Conservation (phyloP, 768 basidiomycete genomes). For the Rhodotorula sphaerocarpa region DNA sequence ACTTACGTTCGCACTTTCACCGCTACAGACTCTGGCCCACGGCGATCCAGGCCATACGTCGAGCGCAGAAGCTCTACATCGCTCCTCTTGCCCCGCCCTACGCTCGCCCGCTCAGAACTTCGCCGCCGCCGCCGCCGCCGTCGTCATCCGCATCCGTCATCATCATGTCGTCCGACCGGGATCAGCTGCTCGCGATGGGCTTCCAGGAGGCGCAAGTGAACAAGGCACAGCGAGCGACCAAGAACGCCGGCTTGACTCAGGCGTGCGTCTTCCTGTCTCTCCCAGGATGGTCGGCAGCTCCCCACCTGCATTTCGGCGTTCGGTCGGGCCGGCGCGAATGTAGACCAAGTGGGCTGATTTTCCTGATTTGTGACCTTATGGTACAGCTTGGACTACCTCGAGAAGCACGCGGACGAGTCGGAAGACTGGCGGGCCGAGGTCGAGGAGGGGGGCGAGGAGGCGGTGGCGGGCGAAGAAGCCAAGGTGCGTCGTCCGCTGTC, state of each 20-base stretch:
- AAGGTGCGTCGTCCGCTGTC: constrained; percentile 41
- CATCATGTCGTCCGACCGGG: constrained; percentile 13
- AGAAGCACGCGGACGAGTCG: constrained; percentile 21
- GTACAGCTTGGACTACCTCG: constrained; percentile 43
- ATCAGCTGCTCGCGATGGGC: constrained; percentile 23
- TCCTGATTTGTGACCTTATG: too few species aligned
- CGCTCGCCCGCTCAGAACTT: neutral
- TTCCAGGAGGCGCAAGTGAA: constrained; percentile 12
- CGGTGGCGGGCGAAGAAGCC: constrained; percentile 42
- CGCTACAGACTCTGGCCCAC: too few species aligned
- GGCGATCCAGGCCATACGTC: too few species aligned
- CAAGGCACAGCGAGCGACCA: constrained; percentile 3
- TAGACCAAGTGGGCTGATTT: too few species aligned
- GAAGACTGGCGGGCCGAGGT: constrained; percentile 14
- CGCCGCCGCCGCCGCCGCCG: too few species aligned
- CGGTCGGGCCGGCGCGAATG: too few species aligned
- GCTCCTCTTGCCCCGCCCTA: neutral
- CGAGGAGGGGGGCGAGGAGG: constrained; percentile 46
- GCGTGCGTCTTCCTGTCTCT: constrained; percentile 2
- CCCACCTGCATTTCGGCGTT: too few species aligned
- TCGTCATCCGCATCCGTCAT: neutral
- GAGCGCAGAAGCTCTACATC: too few species aligned
- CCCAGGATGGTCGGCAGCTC: too few species aligned
- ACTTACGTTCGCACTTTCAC: too few species aligned
- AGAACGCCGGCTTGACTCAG: neutral